phyloP scores from a whole-genome alignment of 257 asterid species.

The Lycium ferocissimum region DNA sequence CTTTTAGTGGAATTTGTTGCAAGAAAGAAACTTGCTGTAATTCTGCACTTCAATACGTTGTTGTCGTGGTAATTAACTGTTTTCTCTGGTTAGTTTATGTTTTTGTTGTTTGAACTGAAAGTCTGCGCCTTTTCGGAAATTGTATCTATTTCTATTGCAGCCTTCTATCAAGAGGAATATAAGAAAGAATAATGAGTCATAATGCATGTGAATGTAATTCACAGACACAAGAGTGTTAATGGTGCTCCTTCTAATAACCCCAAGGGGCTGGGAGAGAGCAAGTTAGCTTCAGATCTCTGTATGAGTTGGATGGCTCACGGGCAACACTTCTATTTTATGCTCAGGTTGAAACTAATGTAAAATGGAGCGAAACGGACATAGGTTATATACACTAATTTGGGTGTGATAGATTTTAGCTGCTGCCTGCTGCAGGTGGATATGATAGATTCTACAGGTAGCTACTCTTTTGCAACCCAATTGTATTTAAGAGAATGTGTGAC shows the following conservation, averaged over 20 bases:
- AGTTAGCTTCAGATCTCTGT: too few relatives aligned
- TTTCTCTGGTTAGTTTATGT: neutral
- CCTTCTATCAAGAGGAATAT: neutral
- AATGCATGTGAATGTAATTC: neutral
- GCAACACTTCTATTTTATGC: neutral
- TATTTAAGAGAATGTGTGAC: constrained; percentile 10
- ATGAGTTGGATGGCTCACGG: neutral
- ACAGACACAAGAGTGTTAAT: neutral
- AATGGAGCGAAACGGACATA: neutral
- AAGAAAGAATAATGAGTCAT: constrained; percentile 8
- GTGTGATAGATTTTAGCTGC: neutral
- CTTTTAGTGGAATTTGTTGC: constrained; percentile 4
- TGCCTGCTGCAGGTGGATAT: neutral
- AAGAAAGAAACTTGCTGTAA: neutral
- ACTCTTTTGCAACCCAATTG: constrained; percentile 13
- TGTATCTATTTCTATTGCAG: neutral
- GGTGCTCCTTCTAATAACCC: neutral
- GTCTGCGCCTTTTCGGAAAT: neutral
- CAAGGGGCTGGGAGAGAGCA: too few relatives aligned
- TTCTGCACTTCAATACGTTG: neutral
- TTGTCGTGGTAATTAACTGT: neutral
- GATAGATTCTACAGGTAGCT: constrained; percentile 3
- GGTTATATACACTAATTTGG: neutral
- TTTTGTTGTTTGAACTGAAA: neutral
- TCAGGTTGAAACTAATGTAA: neutral